Percentiles rank a stretch among this genome's conserved stretches.
Conservation (phyloP, 1,284 basidiomycete species). For the Earliella scabrosa region DNA sequence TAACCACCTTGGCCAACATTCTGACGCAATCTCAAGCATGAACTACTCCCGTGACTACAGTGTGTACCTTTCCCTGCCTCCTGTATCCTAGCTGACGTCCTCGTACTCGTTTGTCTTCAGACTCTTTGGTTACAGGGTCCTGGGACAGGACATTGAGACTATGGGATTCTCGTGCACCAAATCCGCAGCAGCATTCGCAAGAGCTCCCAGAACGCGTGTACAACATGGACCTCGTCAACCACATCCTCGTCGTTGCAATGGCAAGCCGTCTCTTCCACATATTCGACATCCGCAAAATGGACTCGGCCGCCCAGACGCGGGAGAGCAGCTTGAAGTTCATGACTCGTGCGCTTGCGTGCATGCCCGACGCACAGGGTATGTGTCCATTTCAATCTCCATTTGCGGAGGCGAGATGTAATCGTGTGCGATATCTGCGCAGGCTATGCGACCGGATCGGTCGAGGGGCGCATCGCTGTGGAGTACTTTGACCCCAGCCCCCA, state of each 20-base stretch:
- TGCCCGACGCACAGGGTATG: conserved; percentile 90
- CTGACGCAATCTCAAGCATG: conserved; percentile 67
- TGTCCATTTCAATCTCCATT: conserved; percentile 6
- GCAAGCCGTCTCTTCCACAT: conserved; percentile 89
- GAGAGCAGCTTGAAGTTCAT: conserved; percentile 97
- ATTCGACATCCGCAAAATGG: conserved; percentile 82
- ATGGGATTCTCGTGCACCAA: conserved; percentile 78
- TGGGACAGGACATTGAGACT: conserved; percentile 91
- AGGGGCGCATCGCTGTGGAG: conserved; percentile 96
- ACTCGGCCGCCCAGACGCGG: conserved; percentile 72
- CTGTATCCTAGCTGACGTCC: background rate
- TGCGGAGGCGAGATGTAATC: background rate
- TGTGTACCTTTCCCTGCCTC: background rate
- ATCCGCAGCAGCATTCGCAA: conserved; percentile 65
- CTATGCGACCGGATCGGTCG: conserved; percentile 92
- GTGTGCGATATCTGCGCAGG: conserved; percentile 50
- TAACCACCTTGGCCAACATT: conserved; percentile 68
- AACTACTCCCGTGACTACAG: conserved; percentile 50
- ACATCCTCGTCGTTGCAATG: conserved; percentile 88
- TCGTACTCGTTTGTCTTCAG: conserved; percentile 42
- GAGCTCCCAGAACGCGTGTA: conserved; percentile 85
- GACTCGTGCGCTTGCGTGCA: conserved; percentile 89
- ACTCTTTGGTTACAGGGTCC: conserved; percentile 80
- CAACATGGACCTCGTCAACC: conserved; percentile 73
- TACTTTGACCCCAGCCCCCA: conserved; percentile 88